phyloP scores from a whole-genome alignment of 805 yeast genomes.

The Jamesozyma lodderae region DNA sequence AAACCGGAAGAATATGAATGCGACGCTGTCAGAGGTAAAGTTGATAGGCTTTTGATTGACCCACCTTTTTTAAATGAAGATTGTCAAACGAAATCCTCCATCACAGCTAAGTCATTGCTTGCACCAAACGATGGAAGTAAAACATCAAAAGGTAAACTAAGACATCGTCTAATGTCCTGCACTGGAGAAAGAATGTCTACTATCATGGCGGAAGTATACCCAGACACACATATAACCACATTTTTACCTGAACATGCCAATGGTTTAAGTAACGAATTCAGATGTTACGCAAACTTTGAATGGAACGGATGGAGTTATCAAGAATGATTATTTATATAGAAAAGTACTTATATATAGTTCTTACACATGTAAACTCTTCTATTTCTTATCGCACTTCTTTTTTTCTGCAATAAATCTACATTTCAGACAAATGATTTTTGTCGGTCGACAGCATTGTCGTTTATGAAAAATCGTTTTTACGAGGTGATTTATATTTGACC shows the following conservation, averaged over 20 bases:
- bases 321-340: too few relatives aligned
- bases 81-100: constrained; percentile 66
- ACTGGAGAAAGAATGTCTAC: constrained; percentile 85
- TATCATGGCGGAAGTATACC: constrained; percentile 52
- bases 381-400: too few relatives aligned
- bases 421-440: too few relatives aligned
- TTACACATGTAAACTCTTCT: too few relatives aligned
- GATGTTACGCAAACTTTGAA: constrained; percentile 76
- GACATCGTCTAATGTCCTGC: constrained; percentile 55
- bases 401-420: too few relatives aligned
- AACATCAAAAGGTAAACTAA: constrained; percentile 34
- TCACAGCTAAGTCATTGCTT: constrained; percentile 54
- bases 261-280: constrained; percentile 79
- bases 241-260: constrained; percentile 76
- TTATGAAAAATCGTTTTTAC: too few relatives aligned
- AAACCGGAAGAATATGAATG: constrained; percentile 60
- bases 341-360: too few relatives aligned
- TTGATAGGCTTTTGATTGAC: constrained; percentile 68
- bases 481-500: too few relatives aligned
- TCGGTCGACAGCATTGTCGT: not conserved
- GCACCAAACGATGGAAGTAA: constrained; percentile 31
- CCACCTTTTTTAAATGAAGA: constrained; percentile 82
- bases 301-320: constrained; percentile 55
- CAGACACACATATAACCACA: constrained; percentile 52
- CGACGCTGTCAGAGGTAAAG: constrained; percentile 44